Base-by-base conservation (phyloP, 1,139 yeast species). In the Pichia sp. region DNA sequence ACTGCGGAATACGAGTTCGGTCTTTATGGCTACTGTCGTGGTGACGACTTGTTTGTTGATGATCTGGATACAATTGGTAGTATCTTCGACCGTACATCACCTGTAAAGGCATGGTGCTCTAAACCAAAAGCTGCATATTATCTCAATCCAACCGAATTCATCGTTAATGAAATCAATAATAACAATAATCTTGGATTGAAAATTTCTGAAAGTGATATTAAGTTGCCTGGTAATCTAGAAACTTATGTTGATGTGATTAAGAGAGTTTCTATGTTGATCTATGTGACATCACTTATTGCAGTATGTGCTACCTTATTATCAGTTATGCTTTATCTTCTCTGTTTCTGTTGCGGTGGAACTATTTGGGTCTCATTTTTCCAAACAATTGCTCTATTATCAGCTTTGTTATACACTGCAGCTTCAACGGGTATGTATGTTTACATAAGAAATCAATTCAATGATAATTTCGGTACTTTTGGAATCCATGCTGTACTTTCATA, bases 11-110 rank as follows among this genome's bases (percentile, higher is more conserved):
- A 81, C 56, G 69, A 79, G 14, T 64, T 81, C 32, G 77, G 86
- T 36, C 68, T 72, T 56, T 82, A 88, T 77, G 89, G 88, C 25
- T 83, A 80, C 62, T 84, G 94, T 60, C 66, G 71, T 51, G 91
- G 89, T 20, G 43, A 58, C 34, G n/a, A n/a, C n/a, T n/a, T n/a
- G n/a, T 57, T 59, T 11, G 58, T 60, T 32, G 43, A 50, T 28
- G 19, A 33, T 12, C 54, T 56, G 23, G 28, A 32, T 12, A 17
- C 34, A 5, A 23, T 26, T 8, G 43, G 45, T n/a, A 30, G 39
- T 10, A 25, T 34, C 3, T 40, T 46, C 45, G 44, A 41, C 22
- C 38, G 39, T 44, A 56, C 64, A 19, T 57, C 67, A 44, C 61
- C 71, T 36, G 62, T 62, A 34, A 70, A 69, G 48, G 72, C 79